A percentile compares a stretch with the other conserved stretches of the same genome.
Conservation (phyloP, 108 stramenopile genomes). For the Cyclotella choctawhatcheeana region DNA sequence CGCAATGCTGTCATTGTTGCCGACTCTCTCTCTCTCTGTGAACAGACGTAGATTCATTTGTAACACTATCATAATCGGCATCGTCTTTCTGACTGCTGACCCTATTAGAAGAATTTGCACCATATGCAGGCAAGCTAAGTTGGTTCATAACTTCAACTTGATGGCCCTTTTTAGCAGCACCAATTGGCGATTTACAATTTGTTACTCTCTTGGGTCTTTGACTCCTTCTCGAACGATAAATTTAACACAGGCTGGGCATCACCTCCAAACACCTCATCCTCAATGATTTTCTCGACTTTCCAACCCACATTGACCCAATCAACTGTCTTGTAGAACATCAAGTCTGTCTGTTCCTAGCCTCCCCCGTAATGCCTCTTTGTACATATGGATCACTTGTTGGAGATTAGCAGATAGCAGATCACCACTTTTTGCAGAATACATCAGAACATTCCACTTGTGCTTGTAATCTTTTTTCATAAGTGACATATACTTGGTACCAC, state of each 20-base stretch:
- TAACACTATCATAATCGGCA: too few relatives aligned
- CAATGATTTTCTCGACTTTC: neutral
- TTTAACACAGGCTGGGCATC: neutral
- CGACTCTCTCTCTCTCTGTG: too few relatives aligned
- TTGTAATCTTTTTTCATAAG: neutral
- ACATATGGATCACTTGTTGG: neutral
- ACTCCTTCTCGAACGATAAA: neutral
- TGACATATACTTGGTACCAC: neutral
- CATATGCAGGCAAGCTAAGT: too few relatives aligned
- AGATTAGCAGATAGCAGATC: neutral
- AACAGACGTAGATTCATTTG: too few relatives aligned
- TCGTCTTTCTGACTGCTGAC: too few relatives aligned
- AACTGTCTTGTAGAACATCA: neutral
- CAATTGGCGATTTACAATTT: too few relatives aligned
- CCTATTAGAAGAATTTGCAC: too few relatives aligned
- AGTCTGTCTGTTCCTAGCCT: too few relatives aligned
- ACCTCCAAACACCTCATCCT: neutral
- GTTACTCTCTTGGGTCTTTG: neutral
- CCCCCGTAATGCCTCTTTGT: neutral
- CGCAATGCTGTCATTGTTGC: too few relatives aligned
- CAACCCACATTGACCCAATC: conserved; percentile 12
- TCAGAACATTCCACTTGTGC: neutral
- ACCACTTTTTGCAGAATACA: conserved; percentile 4
- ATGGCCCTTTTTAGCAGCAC: neutral
- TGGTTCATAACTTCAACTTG: too few relatives aligned